Base-by-base conservation (phyloP, 345 rosid genomes). In the Excoecaria agallocha region DNA sequence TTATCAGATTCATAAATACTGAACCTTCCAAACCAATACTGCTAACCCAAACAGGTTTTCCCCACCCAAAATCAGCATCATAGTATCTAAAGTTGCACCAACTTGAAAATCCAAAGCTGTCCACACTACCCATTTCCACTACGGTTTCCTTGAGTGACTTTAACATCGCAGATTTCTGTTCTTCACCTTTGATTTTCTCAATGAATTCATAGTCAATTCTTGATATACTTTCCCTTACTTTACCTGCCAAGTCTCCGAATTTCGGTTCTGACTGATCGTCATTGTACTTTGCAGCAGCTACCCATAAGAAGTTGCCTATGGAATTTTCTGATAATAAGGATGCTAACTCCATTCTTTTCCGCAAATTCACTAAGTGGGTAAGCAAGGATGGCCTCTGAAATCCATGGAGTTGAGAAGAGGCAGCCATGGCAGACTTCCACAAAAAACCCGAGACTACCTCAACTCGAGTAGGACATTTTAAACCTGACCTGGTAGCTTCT, bases 11-110 rank as follows among this genome's bases (percentile, higher is more conserved):
- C 60, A 80, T 0, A 38, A 77, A 72, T 9, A 49, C 35, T 1
- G 83, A 55, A 46, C 77, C 70, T 52, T 38, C 50, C 65, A 57
- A 19, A 25, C 69, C 85, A 16, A 76, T 37, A 68, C 80, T 72
- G 62, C 82, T 76, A 20, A 84, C 80, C 87, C 88, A 86, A 1
- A 66, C 55, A 48, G 85, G 88, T 45, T 74, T 79, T 19, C 82
- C 87, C 83, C 88, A 82, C 30, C 57, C 85, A 75, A 82, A 86
- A 76, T 84, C 82, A 45, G 62, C 70, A 17, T 70, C 78, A 38
- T 80, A 81, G 35, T 64, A 79, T 3, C 77, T 83, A 24, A 83
- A 30, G 9, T 74, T 85, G 25, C 90, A 81, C 85, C 86, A 83
- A 49, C 84, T 80, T 56, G 68, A 73, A 38, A 86, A 83, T 25